Conservation (phyloP, 2,329 filamentous ascomycete genomes). For the Fusarium multiceps region DNA sequence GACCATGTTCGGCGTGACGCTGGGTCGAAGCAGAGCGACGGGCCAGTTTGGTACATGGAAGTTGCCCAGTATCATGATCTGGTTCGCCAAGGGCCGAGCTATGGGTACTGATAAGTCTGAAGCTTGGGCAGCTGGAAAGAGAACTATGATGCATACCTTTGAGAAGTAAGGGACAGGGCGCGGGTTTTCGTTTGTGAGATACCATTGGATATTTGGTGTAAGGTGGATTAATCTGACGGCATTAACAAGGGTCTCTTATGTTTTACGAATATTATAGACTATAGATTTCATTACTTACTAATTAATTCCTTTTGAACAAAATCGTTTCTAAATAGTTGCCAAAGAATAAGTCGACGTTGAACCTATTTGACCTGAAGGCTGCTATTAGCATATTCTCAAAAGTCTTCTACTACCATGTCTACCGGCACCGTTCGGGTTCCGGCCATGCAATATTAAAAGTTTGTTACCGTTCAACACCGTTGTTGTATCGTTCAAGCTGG, state of each 20-base stretch:
- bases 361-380: background rate
- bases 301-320: background rate
- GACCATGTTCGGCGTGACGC: slow-evolving; percentile 51
- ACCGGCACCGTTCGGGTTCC: background rate
- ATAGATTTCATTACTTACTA: background rate
- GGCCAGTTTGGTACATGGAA: slow-evolving; percentile 54
- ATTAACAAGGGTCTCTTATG: slow-evolving; percentile 8
- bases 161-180: slow-evolving; percentile 44
- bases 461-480: background rate
- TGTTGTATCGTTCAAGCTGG: background rate
- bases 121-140: slow-evolving; percentile 51
- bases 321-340: too few relatives aligned
- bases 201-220: background rate
- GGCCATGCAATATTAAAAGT: background rate
- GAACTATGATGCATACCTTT: slow-evolving; percentile 46
- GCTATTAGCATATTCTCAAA: background rate
- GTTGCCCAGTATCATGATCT: slow-evolving; percentile 54
- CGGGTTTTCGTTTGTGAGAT: background rate
- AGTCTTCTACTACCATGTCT: background rate
- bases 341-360: too few relatives aligned
- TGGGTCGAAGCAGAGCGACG: slow-evolving; percentile 55
- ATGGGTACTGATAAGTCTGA: slow-evolving; percentile 52
- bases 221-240: background rate
- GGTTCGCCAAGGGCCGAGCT: slow-evolving; percentile 53
- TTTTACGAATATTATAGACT: background rate